These are phyloP conservation scores for Entonaema liquescens DNA, from an alignment of 495 filamentous ascomycete genomes.

Conservation along the genomic window DNA sequence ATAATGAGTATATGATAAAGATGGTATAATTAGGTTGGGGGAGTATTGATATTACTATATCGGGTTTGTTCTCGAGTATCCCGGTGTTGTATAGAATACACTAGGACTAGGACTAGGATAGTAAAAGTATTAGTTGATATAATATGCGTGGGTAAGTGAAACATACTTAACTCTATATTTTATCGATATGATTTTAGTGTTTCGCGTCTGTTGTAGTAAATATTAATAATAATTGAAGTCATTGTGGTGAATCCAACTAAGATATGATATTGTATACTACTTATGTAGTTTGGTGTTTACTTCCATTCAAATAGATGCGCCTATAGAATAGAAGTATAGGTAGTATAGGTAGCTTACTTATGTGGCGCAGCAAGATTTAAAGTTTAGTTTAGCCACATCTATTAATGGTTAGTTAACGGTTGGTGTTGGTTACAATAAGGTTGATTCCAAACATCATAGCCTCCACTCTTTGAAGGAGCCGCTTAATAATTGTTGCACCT, in stretches of 20 bases:
- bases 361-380: constrained; percentile 1
- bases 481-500: no score
- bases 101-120: neutral
- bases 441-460: neutral
- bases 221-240: neutral
- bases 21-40: neutral
- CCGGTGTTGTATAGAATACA: neutral
- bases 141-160: neutral
- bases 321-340: no score
- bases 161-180: neutral
- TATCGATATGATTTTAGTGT: neutral
- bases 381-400: neutral
- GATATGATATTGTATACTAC: neutral
- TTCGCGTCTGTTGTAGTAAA: no score
- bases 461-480: neutral
- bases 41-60: neutral
- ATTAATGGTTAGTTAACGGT: neutral
- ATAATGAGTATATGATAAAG: neutral
- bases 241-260: neutral
- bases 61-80: neutral
- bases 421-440: neutral
- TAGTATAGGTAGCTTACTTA: no score
- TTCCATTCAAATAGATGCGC: no score
- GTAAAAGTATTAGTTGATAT: neutral
- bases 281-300: neutral